These are phyloP conservation scores for Skeletonema costatum DNA, from an alignment of 108 stramenopile genomes.

Conservation along the genomic window DNA sequence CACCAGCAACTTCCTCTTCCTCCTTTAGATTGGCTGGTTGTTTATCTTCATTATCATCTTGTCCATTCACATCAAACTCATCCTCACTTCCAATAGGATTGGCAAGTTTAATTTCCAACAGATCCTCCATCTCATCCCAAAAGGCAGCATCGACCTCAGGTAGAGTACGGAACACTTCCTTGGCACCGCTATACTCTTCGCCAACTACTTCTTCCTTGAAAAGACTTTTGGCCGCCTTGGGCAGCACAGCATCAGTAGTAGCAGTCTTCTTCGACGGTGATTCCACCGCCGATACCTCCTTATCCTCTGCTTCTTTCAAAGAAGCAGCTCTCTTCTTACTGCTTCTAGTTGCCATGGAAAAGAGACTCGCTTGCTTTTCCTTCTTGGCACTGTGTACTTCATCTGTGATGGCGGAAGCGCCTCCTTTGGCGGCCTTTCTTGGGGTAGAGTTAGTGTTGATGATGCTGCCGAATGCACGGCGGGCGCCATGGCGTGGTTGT, in stretches of 20 bases:
- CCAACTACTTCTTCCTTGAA: neutral
- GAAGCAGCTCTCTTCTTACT: slow-evolving; percentile 3
- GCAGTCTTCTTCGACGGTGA: neutral
- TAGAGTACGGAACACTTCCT: slow-evolving; percentile 6
- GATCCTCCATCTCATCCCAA: slow-evolving; percentile 25
- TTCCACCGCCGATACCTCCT: neutral
- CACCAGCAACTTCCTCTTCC: neutral
- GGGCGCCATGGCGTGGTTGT: neutral
- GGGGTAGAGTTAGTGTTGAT: neutral
- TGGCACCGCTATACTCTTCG: neutral
- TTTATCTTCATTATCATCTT: neutral
- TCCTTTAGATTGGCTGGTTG: neutral
- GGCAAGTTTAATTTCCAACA: slow-evolving; percentile 13
- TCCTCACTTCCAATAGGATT: slow-evolving; percentile 2
- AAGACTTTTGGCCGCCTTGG: neutral
- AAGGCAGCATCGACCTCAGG: slow-evolving; percentile 6
- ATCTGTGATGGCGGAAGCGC: neutral
- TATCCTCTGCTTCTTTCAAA: neutral
- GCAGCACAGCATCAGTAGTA: neutral
- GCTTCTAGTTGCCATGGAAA: neutral
- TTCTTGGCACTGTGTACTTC: slow-evolving; percentile 1
- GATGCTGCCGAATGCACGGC: neutral
- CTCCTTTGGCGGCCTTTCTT: neutral
- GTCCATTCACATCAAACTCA: neutral
- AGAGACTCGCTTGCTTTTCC: neutral